Percentiles rank a stretch among this genome's conserved stretches.
phyloP scores from a whole-genome alignment of 495 filamentous ascomycete genomes.

The Neurospora intermedia region DNA sequence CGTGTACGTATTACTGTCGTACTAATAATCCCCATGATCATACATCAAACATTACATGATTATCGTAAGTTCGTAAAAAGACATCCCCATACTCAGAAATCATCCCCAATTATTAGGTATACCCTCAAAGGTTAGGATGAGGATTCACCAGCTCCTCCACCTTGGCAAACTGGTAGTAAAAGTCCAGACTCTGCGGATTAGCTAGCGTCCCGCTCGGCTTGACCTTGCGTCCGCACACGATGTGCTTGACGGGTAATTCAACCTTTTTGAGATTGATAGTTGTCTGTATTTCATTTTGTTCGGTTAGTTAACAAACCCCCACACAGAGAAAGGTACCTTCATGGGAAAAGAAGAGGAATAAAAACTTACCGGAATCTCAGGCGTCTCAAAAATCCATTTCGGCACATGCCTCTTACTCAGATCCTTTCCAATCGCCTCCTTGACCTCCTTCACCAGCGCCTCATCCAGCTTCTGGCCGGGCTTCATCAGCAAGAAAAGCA shows the following conservation, averaged over 20 bases:
- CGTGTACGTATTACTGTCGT: not conserved
- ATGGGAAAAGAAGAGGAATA: not conserved
- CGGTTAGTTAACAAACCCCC: not conserved
- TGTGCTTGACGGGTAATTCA: conserved; percentile 76
- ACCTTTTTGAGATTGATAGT: conserved; percentile 83
- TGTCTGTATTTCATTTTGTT: conserved; percentile 34
- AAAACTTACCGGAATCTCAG: conserved; percentile 62
- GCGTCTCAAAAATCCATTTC: conserved; percentile 66
- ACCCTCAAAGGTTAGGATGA: not conserved
- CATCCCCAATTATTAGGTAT: not conserved
- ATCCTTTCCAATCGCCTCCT: conserved; percentile 49
- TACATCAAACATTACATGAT: not conserved
- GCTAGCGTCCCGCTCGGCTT: conserved; percentile 67
- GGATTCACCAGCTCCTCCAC: conserved; percentile 49
- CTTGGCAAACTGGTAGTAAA: conserved; percentile 71
- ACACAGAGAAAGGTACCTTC: not conserved
- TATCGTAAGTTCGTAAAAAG: not conserved
- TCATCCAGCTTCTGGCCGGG: conserved; percentile 43
- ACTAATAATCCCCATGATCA: not conserved
- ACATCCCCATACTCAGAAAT: not conserved
- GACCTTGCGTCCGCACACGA: conserved; percentile 62
- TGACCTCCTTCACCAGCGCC: conserved; percentile 49
- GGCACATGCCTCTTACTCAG: conserved; percentile 67
- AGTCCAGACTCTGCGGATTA: conserved; percentile 64
- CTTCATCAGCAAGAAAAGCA: conserved; percentile 67